Evolutionary conservation across 192 early-diverging fungal genomes (phyloP), one percentile per base, ranked within the genome.

Genomic region (Entomortierella beljakovae): DNA sequence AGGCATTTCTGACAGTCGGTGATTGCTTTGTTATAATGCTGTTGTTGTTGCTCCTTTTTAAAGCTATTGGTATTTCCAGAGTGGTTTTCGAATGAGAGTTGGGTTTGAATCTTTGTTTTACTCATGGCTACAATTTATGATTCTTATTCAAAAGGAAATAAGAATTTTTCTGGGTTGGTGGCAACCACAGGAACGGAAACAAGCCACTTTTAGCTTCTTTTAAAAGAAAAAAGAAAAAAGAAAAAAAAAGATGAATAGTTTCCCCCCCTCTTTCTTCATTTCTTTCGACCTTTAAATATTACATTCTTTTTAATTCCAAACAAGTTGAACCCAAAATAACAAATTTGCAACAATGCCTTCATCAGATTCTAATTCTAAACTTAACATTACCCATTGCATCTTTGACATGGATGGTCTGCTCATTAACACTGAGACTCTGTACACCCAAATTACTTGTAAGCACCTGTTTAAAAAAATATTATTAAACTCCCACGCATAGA

Each of bases 341-440:
- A n/a, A 61, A 23, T 37, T 32, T 28, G 60, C 65, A 48, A 58
- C 33, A 49, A 66, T 58, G 61, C 64, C 56, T 13, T 60, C 58
- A 31, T 32, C 65, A 8, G 58, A 34, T 7, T 52, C 61, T 9
- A 58, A 53, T 18, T 40, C 54, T 2, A 22, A 28, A 66, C 65
- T 84, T 4, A 52, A 50, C 40, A 88, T 92, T 33, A 86, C 87
- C 52, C 84, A 89, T 38, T 92, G 90, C 68, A 90, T 94, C 66
- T 94, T 94, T 70, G 92, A 94, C 56, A 94, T 94, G 92, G 93
- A 94, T 57, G 93, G 93, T 37, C 85, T 93, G 29, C 85, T 94
- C 37, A 83, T 93, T 25, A 94, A 96, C 72, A 97, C 96, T 10
- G 96, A 98, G 83, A 83, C 86, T 22, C 89, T 98, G 59, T 98